phyloP scores from a whole-genome alignment of 352 stramenopile genomes.

The Blastocystis sp. region DNA sequence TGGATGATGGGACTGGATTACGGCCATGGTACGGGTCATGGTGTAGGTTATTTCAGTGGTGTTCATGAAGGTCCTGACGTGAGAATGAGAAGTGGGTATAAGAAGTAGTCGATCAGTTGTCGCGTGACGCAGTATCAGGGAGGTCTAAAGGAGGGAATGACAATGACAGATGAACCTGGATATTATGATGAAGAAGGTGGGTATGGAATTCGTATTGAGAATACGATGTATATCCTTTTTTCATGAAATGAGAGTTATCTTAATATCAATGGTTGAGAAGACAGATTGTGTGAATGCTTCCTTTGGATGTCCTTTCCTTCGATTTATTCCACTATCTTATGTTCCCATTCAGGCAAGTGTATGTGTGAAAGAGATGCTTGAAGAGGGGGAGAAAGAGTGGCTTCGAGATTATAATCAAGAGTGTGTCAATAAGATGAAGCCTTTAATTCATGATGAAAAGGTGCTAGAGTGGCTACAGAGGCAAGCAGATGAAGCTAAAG shows the following conservation, averaged over 20 bases:
- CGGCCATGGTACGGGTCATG: slow-evolving; percentile 92
- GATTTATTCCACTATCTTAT: slow-evolving; percentile 93
- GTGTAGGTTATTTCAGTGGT: slow-evolving; percentile 91
- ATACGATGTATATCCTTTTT: slow-evolving; percentile 86
- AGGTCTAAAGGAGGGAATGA: slow-evolving; percentile 86
- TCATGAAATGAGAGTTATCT: slow-evolving; percentile 76
- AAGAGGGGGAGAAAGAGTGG: slow-evolving; percentile 86
- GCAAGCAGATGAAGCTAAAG: slow-evolving; percentile 61
- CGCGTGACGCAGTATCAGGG: background rate
- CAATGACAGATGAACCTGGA: slow-evolving; percentile 94
- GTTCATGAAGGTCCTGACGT: slow-evolving; percentile 87
- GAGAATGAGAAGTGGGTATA: background rate
- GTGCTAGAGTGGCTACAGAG: slow-evolving; percentile 75
- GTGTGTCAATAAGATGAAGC: slow-evolving; percentile 82
- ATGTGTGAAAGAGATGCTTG: slow-evolving; percentile 87
- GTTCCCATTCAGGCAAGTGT: slow-evolving; percentile 96
- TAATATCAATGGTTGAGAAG: slow-evolving; percentile 55
- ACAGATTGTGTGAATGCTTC: slow-evolving; percentile 69
- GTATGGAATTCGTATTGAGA: slow-evolving; percentile 95
- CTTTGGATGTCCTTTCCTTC: slow-evolving; percentile 83
- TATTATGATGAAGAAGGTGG: slow-evolving; percentile 86
- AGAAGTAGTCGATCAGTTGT: background rate
- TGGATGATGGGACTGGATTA: slow-evolving; percentile 94
- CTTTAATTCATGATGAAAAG: slow-evolving; percentile 77
- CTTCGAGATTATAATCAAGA: slow-evolving; percentile 80